phyloP scores from a whole-genome alignment of 257 asterid genomes.

The Vinca minor region DNA sequence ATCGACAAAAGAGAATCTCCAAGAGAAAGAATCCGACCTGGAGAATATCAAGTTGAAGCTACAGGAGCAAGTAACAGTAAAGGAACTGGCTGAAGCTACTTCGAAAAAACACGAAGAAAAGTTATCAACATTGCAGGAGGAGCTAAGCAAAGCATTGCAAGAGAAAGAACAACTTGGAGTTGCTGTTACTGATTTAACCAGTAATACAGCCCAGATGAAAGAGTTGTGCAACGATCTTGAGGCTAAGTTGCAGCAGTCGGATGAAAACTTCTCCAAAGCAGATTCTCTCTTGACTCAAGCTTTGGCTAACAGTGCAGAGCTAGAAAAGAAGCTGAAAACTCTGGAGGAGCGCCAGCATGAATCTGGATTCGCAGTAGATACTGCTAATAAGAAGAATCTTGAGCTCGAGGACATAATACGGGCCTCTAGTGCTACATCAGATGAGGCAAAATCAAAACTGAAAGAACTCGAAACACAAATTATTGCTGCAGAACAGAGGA shows the following conservation, averaged over 20 bases:
- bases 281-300: slow-evolving; percentile 77
- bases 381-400: slow-evolving; percentile 40
- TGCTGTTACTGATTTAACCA: slow-evolving; percentile 48
- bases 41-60: slow-evolving; percentile 47
- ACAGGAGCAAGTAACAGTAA: slow-evolving; percentile 38
- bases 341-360: slow-evolving; percentile 64
- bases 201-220: slow-evolving; percentile 46
- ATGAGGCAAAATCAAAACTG: slow-evolving; percentile 50
- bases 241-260: slow-evolving; percentile 64
- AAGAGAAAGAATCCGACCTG: slow-evolving; percentile 40
- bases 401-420: slow-evolving; percentile 53
- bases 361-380: slow-evolving; percentile 40
- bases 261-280: slow-evolving; percentile 59
- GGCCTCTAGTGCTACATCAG: slow-evolving; percentile 40
- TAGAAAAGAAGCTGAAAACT: slow-evolving; percentile 59
- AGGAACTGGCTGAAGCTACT: slow-evolving; percentile 33
- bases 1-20: slow-evolving; percentile 36
- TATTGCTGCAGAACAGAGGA: slow-evolving; percentile 55
- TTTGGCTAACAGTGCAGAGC: slow-evolving; percentile 53
- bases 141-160: slow-evolving; percentile 34
- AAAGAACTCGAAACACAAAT: slow-evolving; percentile 44
- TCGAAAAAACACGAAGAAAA: slow-evolving; percentile 43
- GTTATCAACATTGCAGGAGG: slow-evolving; percentile 35
- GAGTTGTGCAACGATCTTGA: slow-evolving; percentile 67
- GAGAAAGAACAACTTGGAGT: slow-evolving; percentile 59